Percentiles rank a stretch among this genome's conserved stretches.
Conservation (phyloP, 2,329 filamentous ascomycete genomes). For the Chaetomium strumarium region DNA sequence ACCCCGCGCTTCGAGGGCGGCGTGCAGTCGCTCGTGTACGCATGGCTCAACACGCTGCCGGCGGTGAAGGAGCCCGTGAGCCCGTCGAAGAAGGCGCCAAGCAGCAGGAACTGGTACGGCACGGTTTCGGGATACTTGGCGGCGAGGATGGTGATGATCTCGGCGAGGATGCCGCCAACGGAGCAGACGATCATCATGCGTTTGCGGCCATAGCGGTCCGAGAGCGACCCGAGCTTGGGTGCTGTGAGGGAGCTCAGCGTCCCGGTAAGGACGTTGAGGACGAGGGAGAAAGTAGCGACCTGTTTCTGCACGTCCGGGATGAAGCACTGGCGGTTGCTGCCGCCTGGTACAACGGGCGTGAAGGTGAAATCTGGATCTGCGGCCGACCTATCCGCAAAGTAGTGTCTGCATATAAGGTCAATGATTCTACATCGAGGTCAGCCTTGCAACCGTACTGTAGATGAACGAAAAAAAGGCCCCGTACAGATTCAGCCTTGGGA, state of each 20-base stretch:
- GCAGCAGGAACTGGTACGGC: slow-evolving; percentile 70
- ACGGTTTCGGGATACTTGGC: slow-evolving; percentile 67
- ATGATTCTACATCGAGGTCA: slow-evolving; percentile 51
- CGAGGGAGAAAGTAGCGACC: slow-evolving; percentile 73
- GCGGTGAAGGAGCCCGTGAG: slow-evolving; percentile 84
- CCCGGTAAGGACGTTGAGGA: slow-evolving; percentile 68
- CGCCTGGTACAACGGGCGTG: slow-evolving; percentile 59
- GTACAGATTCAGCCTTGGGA: slow-evolving; percentile 78
- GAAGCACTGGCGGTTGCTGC: slow-evolving; percentile 72
- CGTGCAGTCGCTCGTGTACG: slow-evolving; percentile 87
- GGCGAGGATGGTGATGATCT: slow-evolving; percentile 72
- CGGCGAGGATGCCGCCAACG: slow-evolving; percentile 65
- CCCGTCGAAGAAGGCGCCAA: slow-evolving; percentile 75
- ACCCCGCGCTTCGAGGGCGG: slow-evolving; percentile 72
- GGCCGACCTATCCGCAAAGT: slow-evolving; percentile 63
- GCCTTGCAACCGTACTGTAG: background rate
- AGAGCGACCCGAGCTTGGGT: slow-evolving; percentile 77
- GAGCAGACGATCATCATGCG: slow-evolving; percentile 67
- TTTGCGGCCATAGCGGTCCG: slow-evolving; percentile 79
- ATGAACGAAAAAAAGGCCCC: slow-evolving; percentile 19
- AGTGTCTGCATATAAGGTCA: slow-evolving; percentile 74
- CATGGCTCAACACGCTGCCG: slow-evolving; percentile 68
- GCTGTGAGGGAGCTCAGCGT: slow-evolving; percentile 73
- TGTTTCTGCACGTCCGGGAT: slow-evolving; percentile 71
- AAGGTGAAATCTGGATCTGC: slow-evolving; percentile 54